phyloP scores from a whole-genome alignment of 495 filamentous ascomycete species.

The Penicillium waksmanii region DNA sequence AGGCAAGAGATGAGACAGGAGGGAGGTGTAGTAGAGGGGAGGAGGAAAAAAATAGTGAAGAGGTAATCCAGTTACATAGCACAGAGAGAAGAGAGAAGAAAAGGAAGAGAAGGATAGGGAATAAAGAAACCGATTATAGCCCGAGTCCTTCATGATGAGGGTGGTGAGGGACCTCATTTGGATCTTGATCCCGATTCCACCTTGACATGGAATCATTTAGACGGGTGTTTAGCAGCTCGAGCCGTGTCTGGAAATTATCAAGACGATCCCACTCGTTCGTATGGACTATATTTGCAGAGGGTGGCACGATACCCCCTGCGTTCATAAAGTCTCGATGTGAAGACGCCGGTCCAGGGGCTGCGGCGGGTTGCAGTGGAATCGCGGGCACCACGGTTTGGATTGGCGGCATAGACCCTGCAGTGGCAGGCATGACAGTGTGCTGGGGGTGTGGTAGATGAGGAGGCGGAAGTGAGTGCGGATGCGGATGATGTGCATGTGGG shows the following conservation, averaged over 20 bases:
- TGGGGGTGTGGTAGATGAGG: background rate
- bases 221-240: constrained; percentile 21
- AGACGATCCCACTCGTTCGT: constrained; percentile 25
- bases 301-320: constrained; percentile 13
- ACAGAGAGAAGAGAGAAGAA: constrained; percentile 7
- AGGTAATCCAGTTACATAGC: constrained; percentile 4
- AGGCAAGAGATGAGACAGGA: background rate
- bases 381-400: background rate
- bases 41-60: background rate
- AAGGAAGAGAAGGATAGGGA: background rate
- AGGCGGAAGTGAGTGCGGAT: constrained; percentile 3
- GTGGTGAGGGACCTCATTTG: constrained; percentile 24
- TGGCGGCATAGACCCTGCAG: background rate
- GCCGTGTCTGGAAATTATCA: constrained; percentile 28
- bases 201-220: constrained; percentile 31
- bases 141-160: constrained; percentile 30
- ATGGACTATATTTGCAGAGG: constrained; percentile 16
- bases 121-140: constrained; percentile 15
- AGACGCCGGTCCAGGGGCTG: background rate
- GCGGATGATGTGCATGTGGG: constrained; percentile 6
- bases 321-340: background rate
- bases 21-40: background rate
- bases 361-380: background rate
- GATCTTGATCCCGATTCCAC: constrained; percentile 30
- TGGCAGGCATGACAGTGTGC: background rate